Percentiles rank a stretch among this genome's conserved stretches.
Conservation (phyloP, 768 basidiomycete species). For the Mycena venus region DNA sequence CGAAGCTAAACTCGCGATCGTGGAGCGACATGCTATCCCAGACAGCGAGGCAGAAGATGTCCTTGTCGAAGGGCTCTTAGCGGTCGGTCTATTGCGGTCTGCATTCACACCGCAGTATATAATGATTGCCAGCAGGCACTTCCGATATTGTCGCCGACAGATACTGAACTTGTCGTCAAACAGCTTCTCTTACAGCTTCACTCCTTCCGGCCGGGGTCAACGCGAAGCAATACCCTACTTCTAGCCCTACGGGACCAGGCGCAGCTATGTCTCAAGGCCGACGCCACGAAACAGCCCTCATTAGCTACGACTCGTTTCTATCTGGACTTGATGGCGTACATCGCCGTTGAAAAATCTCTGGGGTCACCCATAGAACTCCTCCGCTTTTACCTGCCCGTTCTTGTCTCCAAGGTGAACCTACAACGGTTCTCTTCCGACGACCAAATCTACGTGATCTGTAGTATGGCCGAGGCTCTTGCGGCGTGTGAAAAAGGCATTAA, state of each 20-base stretch:
- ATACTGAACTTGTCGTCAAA: conserved; percentile 63
- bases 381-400: conserved; percentile 62
- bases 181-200: conserved; percentile 66
- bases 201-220: conserved; percentile 53
- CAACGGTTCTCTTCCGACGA: conserved; percentile 59
- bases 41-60: conserved; percentile 62
- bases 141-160: conserved; percentile 53
- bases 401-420: conserved; percentile 62
- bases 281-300: conserved; percentile 38
- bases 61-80: conserved; percentile 61
- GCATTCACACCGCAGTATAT: conserved; percentile 4
- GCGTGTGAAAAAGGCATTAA: conserved; percentile 51
- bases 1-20: conserved; percentile 62
- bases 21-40: conserved; percentile 57
- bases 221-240: conserved; percentile 56
- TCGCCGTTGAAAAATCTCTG: conserved; percentile 57
- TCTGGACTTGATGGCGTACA: conserved; percentile 59
- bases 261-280: conserved; percentile 20
- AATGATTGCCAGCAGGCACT: conserved; percentile 57
- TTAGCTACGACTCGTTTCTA: conserved; percentile 56
- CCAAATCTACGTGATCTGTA: conserved; percentile 59
- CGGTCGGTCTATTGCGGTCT: conserved; percentile 51
- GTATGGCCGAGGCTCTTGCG: conserved; percentile 59
- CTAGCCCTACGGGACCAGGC: conserved; percentile 30
- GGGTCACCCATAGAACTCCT: conserved; percentile 62